phyloP scores from a whole-genome alignment of 768 basidiomycete species.

The Naganishia onofrii region DNA sequence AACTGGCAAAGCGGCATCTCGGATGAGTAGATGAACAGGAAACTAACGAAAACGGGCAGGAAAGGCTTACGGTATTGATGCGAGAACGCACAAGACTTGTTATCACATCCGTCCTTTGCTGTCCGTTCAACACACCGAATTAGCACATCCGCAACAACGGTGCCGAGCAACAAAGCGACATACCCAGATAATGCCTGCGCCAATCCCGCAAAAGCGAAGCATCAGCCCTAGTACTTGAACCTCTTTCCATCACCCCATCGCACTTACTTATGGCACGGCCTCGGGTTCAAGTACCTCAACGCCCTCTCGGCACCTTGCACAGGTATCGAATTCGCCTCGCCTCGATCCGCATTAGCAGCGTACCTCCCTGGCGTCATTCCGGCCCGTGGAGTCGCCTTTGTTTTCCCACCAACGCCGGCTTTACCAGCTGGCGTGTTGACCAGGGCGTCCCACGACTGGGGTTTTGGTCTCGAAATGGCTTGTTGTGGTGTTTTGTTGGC shows the following conservation, averaged over 20 bases:
- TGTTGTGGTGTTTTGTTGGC: slow-evolving; percentile 1
- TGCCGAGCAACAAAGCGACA: slow-evolving; percentile 11
- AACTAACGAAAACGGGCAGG: background rate
- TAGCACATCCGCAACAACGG: background rate
- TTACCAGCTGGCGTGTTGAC: background rate
- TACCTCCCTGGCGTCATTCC: slow-evolving; percentile 8
- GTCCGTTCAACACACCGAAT: background rate
- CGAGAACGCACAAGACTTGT: slow-evolving; percentile 39
- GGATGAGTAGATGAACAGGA: background rate
- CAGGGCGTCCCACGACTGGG: slow-evolving; percentile 8
- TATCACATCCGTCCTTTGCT: slow-evolving; percentile 42
- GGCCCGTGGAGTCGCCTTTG: background rate
- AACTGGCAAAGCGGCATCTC: background rate
- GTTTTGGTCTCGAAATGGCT: background rate
- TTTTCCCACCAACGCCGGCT: too few relatives aligned
- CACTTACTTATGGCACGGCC: slow-evolving; percentile 50
- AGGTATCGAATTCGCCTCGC: slow-evolving; percentile 14
- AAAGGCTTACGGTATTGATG: slow-evolving; percentile 43
- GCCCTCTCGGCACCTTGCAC: slow-evolving; percentile 26
- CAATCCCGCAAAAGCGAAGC: background rate
- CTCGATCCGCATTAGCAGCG: background rate
- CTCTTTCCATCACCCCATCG: background rate
- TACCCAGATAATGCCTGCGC: slow-evolving; percentile 36
- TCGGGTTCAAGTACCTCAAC: slow-evolving; percentile 39
- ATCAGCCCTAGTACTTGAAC: background rate